phyloP scores from a whole-genome alignment of 106 monocot species.

The Narthecium ossifragum region DNA sequence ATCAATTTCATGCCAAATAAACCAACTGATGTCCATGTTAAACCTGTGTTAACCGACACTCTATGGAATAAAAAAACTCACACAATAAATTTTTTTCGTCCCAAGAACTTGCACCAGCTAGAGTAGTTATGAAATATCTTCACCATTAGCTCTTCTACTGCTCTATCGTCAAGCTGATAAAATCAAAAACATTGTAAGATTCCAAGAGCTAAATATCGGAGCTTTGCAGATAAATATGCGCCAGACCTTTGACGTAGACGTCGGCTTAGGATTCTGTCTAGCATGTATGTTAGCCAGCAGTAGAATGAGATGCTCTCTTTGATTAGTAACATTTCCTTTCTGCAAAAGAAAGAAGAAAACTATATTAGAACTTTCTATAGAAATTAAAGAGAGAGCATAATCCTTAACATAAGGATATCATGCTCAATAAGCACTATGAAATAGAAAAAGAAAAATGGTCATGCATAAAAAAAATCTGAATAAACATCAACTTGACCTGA shows the following conservation, averaged over 20 bases:
- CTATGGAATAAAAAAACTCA: slow-evolving; percentile 7
- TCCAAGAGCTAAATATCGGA: neutral
- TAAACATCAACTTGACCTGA: slow-evolving; percentile 34
- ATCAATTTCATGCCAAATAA: neutral
- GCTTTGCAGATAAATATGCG: neutral
- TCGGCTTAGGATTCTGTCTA: slow-evolving; percentile 52
- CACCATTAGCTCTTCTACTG: slow-evolving; percentile 53
- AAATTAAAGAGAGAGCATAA: neutral
- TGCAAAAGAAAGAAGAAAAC: slow-evolving; percentile 9
- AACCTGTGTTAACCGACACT: too few species aligned
- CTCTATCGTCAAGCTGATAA: slow-evolving; percentile 75
- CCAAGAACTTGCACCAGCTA: slow-evolving; percentile 74
- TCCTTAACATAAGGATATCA: neutral
- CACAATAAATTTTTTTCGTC: slow-evolving; percentile 60
- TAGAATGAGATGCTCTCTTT: slow-evolving; percentile 78
- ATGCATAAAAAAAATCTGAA: neutral
- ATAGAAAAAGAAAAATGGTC: neutral
- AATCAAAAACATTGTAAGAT: slow-evolving; percentile 1
- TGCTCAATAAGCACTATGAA: neutral
- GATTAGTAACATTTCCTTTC: slow-evolving; percentile 80
- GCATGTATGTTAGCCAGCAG: slow-evolving; percentile 70
- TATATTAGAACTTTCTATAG: slow-evolving; percentile 6
- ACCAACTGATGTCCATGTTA: neutral
- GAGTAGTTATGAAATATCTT: slow-evolving; percentile 61
- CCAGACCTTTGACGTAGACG: slow-evolving; percentile 42